phyloP scores from a whole-genome alignment of 768 basidiomycete genomes.

The Lentinus brumalis region DNA sequence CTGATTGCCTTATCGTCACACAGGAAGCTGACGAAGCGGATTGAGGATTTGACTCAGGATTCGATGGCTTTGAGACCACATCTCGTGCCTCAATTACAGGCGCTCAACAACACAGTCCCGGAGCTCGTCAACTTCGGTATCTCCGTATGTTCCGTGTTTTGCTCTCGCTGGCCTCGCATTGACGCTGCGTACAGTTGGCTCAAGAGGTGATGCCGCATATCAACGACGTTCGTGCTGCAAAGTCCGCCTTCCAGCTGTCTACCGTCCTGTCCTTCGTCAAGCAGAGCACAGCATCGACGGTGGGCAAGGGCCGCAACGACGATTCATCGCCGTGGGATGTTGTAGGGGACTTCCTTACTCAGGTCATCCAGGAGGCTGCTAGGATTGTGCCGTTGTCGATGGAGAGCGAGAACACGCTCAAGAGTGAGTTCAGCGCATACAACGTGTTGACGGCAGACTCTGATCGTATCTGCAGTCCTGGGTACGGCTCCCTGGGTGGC shows the following conservation, averaged over 20 bases:
- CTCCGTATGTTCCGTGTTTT: slow-evolving; percentile 51
- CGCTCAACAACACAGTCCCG: slow-evolving; percentile 69
- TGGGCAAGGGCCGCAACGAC: slow-evolving; percentile 65
- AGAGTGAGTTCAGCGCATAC: slow-evolving; percentile 53
- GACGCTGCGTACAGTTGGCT: slow-evolving; percentile 59
- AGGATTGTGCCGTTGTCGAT: slow-evolving; percentile 69
- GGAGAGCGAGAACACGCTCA: slow-evolving; percentile 77
- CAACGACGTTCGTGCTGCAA: slow-evolving; percentile 76
- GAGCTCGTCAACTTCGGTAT: slow-evolving; percentile 92
- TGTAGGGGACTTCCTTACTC: slow-evolving; percentile 66
- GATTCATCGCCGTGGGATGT: slow-evolving; percentile 77
- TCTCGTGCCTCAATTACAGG: slow-evolving; percentile 72
- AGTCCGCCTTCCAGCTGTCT: slow-evolving; percentile 74
- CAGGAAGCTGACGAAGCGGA: slow-evolving; percentile 85
- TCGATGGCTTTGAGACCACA: slow-evolving; percentile 71
- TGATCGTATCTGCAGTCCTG: slow-evolving; percentile 47
- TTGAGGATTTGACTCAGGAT: slow-evolving; percentile 78
- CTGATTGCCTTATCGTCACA: background rate
- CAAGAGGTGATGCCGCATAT: slow-evolving; percentile 87
- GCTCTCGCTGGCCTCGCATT: background rate
- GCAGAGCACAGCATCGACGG: slow-evolving; percentile 71
- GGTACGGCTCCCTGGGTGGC: slow-evolving; percentile 84
- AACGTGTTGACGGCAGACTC: slow-evolving; percentile 2
- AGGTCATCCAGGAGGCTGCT: slow-evolving; percentile 70
- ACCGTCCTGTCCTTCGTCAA: slow-evolving; percentile 71